These are phyloP conservation scores for Nicotiana otophora DNA, from an alignment of 257 asterid genomes.

Conservation along the genomic window DNA sequence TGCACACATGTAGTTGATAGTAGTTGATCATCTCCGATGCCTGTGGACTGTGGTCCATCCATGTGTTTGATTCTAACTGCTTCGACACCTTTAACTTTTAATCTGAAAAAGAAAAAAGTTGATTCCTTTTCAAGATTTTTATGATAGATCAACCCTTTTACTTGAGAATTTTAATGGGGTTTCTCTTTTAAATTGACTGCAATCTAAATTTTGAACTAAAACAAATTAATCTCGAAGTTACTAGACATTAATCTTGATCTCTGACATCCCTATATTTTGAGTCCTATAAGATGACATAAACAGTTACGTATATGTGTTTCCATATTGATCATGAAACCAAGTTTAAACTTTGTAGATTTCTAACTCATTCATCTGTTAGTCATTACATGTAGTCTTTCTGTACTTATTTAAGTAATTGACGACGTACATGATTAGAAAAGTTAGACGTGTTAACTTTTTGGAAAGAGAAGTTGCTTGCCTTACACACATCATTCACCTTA, in stretches of 20 bases:
- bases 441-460: background rate
- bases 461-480: slow-evolving; percentile 1
- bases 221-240: background rate
- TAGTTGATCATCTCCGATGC: background rate
- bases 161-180: background rate
- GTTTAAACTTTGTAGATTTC: background rate
- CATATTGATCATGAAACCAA: background rate
- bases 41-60: background rate
- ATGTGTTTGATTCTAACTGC: background rate
- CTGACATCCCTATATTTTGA: background rate
- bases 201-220: background rate
- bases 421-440: background rate
- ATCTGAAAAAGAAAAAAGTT: background rate
- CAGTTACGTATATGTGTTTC: background rate
- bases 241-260: background rate
- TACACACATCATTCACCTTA: background rate
- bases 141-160: background rate
- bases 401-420: background rate
- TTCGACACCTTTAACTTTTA: background rate
- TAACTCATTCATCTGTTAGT: background rate
- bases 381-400: background rate
- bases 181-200: background rate
- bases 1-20: background rate
- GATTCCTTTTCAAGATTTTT: background rate
- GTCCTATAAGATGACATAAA: background rate